Evolutionary conservation across 352 stramenopile species (phyloP), one percentile per base, ranked within the genome.

Genomic region (Phytopythium helicoides): DNA sequence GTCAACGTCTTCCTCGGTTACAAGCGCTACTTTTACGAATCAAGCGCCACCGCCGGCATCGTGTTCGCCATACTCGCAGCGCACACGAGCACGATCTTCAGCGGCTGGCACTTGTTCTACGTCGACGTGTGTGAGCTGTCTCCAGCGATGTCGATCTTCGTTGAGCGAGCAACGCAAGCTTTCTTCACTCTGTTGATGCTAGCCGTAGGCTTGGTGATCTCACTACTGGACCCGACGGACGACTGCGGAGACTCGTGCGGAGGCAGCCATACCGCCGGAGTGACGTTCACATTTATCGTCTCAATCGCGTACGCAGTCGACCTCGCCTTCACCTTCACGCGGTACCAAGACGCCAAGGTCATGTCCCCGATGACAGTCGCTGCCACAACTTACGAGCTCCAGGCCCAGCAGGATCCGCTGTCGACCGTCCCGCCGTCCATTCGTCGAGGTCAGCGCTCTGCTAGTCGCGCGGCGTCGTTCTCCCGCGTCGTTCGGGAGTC

Each of bases 1-100:
- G 54, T 71, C 40, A 65, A 61, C 33, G 53, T 55, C 1, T 40
- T 71, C 19, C 54, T 57, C 28, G 58, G 63, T 22, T 71, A 62
- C 59, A 68, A 68, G 33, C 58, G 62, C 51, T 67, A 59, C 60
- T 73, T 66, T 28, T 2, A 26, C 7, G 45, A 41, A 10, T 21
- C 45, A 12, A 33, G 31, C 45, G 45, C 15, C 7, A 11, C 14
- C 11, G 6, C 10, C 3, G 10, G 28, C 2, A 33, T 18, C 18
- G 31, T 28, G 28, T 41, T 52, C n/a, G 28, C 45, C 6, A 6
- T 52, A 14, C 31, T 52, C 6, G 31, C 31, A 9, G n/a, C 45
- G 3, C 40, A 52, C 31, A 52, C 31, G 3, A 52, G 45, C 31
- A 33, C 31, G 15, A 6, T 52, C 18, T 52, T 52, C 45, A 52